phyloP scores from a whole-genome alignment of 2,329 filamentous ascomycete genomes.

The Shiraia bambusicola region DNA sequence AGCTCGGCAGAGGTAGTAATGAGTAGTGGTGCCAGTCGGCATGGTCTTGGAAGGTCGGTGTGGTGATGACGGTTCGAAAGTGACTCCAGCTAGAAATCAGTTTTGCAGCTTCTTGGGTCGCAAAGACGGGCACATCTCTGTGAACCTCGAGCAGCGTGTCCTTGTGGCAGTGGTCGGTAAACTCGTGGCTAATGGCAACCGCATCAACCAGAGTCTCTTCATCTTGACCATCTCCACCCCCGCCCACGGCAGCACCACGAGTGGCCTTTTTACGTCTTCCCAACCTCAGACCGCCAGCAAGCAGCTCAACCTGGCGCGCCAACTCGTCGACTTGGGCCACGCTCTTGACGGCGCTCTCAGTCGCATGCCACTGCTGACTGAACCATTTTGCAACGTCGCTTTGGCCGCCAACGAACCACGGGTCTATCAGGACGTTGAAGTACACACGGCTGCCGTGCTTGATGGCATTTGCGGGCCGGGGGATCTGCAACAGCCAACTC shows the following conservation, averaged over 20 bases:
- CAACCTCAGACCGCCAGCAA: constrained; percentile 35
- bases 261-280: constrained; percentile 15
- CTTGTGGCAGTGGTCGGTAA: constrained; percentile 68
- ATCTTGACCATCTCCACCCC: constrained; percentile 4
- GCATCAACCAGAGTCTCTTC: constrained; percentile 55
- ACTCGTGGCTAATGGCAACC: constrained; percentile 65
- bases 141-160: constrained; percentile 61
- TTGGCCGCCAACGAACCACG: constrained; percentile 65
- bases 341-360: constrained; percentile 55
- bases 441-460: constrained; percentile 52
- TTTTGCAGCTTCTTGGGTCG: constrained; percentile 59
- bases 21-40: constrained; percentile 51
- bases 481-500: constrained; percentile 67
- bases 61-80: constrained; percentile 58
- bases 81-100: constrained; percentile 61
- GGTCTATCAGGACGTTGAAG: constrained; percentile 67
- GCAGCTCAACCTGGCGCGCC: constrained; percentile 53
- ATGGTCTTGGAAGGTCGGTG: constrained; percentile 48
- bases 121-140: constrained; percentile 58
- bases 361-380: constrained; percentile 64
- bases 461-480: constrained; percentile 51
- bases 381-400: constrained; percentile 66
- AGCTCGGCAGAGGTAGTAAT: constrained; percentile 55
- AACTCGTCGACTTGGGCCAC: constrained; percentile 58
- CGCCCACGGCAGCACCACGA: constrained; percentile 11